Evolutionary conservation across 805 yeast genomes (phyloP).

Genomic region (Yamadazyma takamatsuzukensis): DNA sequence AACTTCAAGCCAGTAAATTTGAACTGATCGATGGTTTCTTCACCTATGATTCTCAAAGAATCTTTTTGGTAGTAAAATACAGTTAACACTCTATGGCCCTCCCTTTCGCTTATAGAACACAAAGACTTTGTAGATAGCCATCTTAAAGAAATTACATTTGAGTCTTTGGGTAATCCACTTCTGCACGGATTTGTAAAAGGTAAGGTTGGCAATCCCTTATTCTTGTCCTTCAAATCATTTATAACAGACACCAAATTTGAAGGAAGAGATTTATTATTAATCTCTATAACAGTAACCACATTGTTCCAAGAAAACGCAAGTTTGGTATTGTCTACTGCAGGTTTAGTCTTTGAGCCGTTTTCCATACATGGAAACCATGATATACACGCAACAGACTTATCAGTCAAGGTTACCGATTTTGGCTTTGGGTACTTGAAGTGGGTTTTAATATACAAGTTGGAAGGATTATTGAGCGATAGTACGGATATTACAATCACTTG

Average conservation of each 20-base stretch:
- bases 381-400: slow-evolving; percentile 23
- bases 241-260: slow-evolving; percentile 21
- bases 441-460: slow-evolving; percentile 29
- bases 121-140: slow-evolving; percentile 45
- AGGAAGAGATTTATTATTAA: slow-evolving; percentile 36
- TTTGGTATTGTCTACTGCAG: slow-evolving; percentile 29
- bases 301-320: slow-evolving; percentile 73
- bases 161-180: not conserved
- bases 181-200: slow-evolving; percentile 14
- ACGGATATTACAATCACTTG: slow-evolving; percentile 53
- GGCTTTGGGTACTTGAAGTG: slow-evolving; percentile 47
- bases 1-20: too few species aligned
- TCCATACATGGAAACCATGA: slow-evolving; percentile 61
- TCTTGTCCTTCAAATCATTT: slow-evolving; percentile 34
- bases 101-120: slow-evolving; percentile 13
- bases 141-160: slow-evolving; percentile 44
- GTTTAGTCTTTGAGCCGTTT: too few species aligned
- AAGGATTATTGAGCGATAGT: slow-evolving; percentile 37
- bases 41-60: slow-evolving; percentile 2
- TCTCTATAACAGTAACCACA: slow-evolving; percentile 51
- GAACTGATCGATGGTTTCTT: not conserved
- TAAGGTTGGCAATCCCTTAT: slow-evolving; percentile 28
- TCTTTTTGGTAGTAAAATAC: slow-evolving; percentile 1
- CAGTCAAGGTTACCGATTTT: not conserved
- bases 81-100: not conserved